Evolutionary conservation across 495 filamentous ascomycete species (phyloP), one percentile per base, ranked within the genome.

Genomic region (Bryoglossum gracile): DNA sequence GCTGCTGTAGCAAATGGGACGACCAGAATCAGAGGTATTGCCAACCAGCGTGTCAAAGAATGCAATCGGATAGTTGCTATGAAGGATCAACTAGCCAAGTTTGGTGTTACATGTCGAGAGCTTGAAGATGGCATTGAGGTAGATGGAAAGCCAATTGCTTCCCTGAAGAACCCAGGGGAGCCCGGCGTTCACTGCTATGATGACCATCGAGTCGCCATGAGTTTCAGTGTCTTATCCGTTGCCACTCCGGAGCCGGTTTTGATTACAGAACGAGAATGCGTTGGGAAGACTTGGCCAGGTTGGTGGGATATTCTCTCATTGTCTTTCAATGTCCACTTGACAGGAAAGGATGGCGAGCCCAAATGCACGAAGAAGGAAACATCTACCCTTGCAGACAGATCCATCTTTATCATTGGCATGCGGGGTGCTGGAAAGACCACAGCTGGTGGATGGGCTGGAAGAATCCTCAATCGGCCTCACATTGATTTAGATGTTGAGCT

Each of bases 1-100:
- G 94, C 89, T 13, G 92, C 92, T 41, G 86, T 92, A 34, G 89
- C 90, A n/a, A 82, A 75, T 11, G 81, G 83, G 0, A 87, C 86
- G 0, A 96, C 88, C 13, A 78, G 77, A 43, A 97, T 99, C 46
- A 81, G 79, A 18, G 92, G 92, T 38, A 99, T 99, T 65, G 90
- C 92, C n/a, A 99, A 99, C 62, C 92, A 99, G 64, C 80, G 91
- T 51, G 89, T 96, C 51, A 99, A 99, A 65, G 92, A 99, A 64
- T 99, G 92, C 71, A 94, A 99, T 64, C 85, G 92, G 22, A 97
- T 99, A 58, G 72, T 76, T 58, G 94, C 94, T 33, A 97, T 99
- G 94, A 89, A 91, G 57, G 87, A 90, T 52, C 81, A 97, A 65
- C 78, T 99, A 32, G 85, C 84, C n/a, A 95, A 96, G 60, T 99